These are phyloP conservation scores for Polygonum maritimum DNA, from an alignment of 148 eudicot genomes.

Conservation along the genomic window DNA sequence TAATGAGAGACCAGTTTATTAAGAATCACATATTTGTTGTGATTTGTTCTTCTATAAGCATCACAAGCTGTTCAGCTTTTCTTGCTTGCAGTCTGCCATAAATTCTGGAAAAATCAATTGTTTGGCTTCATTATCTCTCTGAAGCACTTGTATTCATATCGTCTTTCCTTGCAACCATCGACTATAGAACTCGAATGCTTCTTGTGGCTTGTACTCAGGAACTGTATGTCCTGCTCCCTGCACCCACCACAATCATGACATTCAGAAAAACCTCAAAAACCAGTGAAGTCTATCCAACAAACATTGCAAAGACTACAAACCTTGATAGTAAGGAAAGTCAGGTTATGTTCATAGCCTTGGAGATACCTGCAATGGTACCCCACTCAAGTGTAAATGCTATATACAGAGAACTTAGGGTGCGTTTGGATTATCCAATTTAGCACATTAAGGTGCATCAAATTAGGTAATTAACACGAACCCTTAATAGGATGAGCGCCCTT, in stretches of 20 bases:
- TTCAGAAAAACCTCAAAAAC: not conserved
- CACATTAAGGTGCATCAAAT: no score
- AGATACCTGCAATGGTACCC: slow-evolving; percentile 20
- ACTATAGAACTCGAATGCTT: slow-evolving; percentile 10
- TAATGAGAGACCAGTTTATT: not conserved
- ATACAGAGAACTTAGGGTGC: not conserved
- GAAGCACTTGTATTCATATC: slow-evolving; percentile 6
- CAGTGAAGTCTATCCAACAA: not conserved
- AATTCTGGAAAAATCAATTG: slow-evolving; percentile 7
- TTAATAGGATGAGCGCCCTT: not conserved
- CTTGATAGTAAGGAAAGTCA: slow-evolving; percentile 32
- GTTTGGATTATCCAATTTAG: no score
- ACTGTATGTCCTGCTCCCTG: slow-evolving; percentile 19
- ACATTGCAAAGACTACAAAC: slow-evolving; percentile 6
- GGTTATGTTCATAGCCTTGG: slow-evolving; percentile 22
- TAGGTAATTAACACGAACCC: no score
- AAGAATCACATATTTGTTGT: not conserved
- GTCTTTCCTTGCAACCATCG: slow-evolving; percentile 13
- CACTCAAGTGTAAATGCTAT: not conserved
- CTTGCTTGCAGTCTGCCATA: not conserved
- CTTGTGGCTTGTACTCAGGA: slow-evolving; percentile 15
- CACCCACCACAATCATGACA: not conserved
- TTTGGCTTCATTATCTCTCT: not conserved
- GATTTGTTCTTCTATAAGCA: slow-evolving; percentile 3
- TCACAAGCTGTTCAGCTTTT: not conserved